These are phyloP conservation scores for Nemania sp. DNA, from an alignment of 2,329 filamentous ascomycete species.

Conservation along the genomic window DNA sequence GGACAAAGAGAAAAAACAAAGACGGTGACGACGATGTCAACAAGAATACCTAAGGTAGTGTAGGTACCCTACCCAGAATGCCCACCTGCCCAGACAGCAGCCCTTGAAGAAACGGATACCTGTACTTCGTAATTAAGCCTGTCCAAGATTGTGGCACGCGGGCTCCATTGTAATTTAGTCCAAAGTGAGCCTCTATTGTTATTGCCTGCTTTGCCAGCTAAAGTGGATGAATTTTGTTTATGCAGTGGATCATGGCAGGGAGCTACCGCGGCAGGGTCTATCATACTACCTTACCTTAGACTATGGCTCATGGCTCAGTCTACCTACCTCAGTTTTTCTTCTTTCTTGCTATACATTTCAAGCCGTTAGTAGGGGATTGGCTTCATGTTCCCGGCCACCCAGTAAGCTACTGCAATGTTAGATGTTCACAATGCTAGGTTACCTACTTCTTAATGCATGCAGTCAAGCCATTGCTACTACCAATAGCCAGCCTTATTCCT, in stretches of 20 bases:
- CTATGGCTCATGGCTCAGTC: no score
- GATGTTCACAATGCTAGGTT: slow-evolving; percentile 16
- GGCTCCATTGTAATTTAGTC: slow-evolving; percentile 2
- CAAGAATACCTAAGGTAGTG: no score
- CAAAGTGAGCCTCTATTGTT: background rate
- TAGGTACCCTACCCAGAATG: slow-evolving; percentile 13
- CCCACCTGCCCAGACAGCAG: background rate
- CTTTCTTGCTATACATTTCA: slow-evolving; percentile 2
- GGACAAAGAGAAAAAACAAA: slow-evolving; percentile 1
- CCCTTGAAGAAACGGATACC: background rate
- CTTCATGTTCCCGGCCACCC: no score
- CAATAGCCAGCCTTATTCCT: slow-evolving; percentile 11
- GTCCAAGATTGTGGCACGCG: slow-evolving; percentile 3
- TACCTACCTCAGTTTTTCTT: slow-evolving; percentile 1
- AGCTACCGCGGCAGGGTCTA: slow-evolving; percentile 4
- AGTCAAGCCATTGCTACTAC: background rate
- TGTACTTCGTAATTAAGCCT: no score
- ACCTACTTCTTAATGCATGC: slow-evolving; percentile 6
- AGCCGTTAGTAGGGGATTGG: no score
- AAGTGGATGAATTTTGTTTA: slow-evolving; percentile 8
- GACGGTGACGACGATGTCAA: slow-evolving; percentile 18
- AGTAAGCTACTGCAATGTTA: no score
- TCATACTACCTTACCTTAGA: background rate
- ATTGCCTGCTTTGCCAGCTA: background rate
- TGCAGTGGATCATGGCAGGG: slow-evolving; percentile 23